Conservation (phyloP, 805 yeast genomes). For the Nakazawaea molendinolei region DNA sequence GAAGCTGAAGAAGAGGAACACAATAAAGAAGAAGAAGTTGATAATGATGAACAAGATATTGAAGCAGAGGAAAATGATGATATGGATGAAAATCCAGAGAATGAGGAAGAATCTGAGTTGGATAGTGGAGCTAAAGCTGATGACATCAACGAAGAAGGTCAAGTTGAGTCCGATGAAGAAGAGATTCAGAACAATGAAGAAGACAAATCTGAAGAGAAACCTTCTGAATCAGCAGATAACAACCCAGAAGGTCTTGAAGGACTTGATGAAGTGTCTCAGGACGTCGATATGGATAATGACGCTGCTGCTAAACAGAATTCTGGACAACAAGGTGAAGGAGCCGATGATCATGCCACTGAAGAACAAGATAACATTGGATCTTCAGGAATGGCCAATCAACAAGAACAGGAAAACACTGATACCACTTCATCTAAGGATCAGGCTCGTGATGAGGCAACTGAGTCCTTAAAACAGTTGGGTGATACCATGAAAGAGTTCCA, state of each 20-base stretch:
- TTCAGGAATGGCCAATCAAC: constrained; percentile 40
- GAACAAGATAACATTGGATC: constrained; percentile 63
- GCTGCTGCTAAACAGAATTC: constrained; percentile 27
- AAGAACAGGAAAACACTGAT: constrained; percentile 29
- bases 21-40: constrained; percentile 16
- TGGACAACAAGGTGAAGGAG: constrained; percentile 29
- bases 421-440: constrained; percentile 32
- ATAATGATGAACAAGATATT: constrained; percentile 14
- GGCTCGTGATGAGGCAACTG: constrained; percentile 62
- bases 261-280: constrained; percentile 26
- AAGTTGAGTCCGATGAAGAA: constrained; percentile 20
- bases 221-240: constrained; percentile 21
- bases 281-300: constrained; percentile 25
- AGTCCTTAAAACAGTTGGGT: constrained; percentile 82
- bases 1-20: constrained; percentile 22
- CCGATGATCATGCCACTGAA: constrained; percentile 28
- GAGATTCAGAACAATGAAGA: constrained; percentile 23
- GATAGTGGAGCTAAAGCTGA: constrained; percentile 21
- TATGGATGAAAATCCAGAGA: constrained; percentile 19
- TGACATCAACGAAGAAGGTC: constrained; percentile 17
- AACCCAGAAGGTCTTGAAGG: constrained; percentile 24
- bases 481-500: constrained; percentile 89
- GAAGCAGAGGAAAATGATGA: constrained; percentile 17
- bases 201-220: constrained; percentile 23
- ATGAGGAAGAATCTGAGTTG: constrained; percentile 20